Evolutionary conservation across 2,329 filamentous ascomycete genomes (phyloP).

Genomic region (Verticillium nubilum): DNA sequence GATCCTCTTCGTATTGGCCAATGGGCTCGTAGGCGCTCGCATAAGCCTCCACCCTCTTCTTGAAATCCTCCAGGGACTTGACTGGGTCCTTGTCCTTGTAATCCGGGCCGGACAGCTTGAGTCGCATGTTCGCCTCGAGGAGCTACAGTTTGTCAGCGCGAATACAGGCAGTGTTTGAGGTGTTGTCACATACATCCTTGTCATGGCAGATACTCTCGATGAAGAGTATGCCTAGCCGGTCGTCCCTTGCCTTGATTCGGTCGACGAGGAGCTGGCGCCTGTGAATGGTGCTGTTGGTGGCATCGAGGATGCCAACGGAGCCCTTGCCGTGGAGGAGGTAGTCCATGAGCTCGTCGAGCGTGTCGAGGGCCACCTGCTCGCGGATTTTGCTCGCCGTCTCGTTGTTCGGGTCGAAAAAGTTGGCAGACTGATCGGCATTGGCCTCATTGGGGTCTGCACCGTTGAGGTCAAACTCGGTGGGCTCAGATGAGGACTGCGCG

Average conservation of each 20-base stretch:
- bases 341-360: constrained; percentile 84
- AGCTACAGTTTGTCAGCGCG: constrained; percentile 38
- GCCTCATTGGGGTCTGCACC: constrained; percentile 26
- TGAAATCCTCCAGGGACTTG: constrained; percentile 84
- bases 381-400: constrained; percentile 73
- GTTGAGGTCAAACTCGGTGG: constrained; percentile 27
- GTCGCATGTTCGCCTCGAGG: constrained; percentile 91
- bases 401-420: constrained; percentile 92
- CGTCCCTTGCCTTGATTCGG: constrained; percentile 75
- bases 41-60: constrained; percentile 84
- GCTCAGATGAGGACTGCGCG: constrained; percentile 20
- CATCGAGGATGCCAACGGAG: constrained; percentile 91
- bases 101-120: constrained; percentile 93
- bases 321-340: constrained; percentile 80
- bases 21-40: constrained; percentile 91
- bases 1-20: constrained; percentile 82
- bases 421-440: constrained; percentile 78
- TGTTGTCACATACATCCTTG: constrained; percentile 44
- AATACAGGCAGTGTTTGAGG: not conserved
- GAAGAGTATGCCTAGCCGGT: constrained; percentile 86
- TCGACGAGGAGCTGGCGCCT: constrained; percentile 80
- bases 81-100: constrained; percentile 90
- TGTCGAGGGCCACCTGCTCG: constrained; percentile 89
- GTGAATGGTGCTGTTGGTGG: constrained; percentile 91
- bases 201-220: constrained; percentile 93